Percentiles rank a stretch among this genome's conserved stretches.
Evolutionary conservation across 768 basidiomycete species (phyloP).

Genomic region (Tricholoma furcatifolium): DNA sequence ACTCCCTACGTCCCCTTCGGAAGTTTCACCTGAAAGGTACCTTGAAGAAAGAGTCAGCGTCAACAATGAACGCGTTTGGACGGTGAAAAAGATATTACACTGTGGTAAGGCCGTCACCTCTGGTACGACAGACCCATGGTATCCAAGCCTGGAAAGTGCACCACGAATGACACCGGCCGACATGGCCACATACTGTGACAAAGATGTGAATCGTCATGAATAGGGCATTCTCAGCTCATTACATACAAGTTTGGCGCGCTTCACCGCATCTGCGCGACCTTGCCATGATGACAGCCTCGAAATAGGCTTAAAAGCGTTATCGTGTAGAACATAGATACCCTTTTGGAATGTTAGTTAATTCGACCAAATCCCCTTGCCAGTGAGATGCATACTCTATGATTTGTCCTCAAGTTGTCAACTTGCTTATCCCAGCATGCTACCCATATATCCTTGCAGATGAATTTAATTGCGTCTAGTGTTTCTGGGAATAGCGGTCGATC

Average conservation of each 20-base stretch:
- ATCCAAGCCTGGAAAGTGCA: slow-evolving; percentile 75
- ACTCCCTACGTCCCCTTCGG: slow-evolving; percentile 51
- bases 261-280: slow-evolving; percentile 71
- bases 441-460: slow-evolving; percentile 97
- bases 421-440: slow-evolving; percentile 90
- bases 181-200: slow-evolving; percentile 71
- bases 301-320: slow-evolving; percentile 87
- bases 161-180: slow-evolving; percentile 85
- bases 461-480: slow-evolving; percentile 89
- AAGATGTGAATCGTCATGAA: background rate
- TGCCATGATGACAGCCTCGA: slow-evolving; percentile 78
- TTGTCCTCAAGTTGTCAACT: slow-evolving; percentile 92
- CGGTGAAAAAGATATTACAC: slow-evolving; percentile 47
- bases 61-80: background rate
- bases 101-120: slow-evolving; percentile 84
- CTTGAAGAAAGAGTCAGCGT: slow-evolving; percentile 31
- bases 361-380: background rate
- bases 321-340: slow-evolving; percentile 94
- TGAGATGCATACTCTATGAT: slow-evolving; percentile 69
- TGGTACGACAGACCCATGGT: slow-evolving; percentile 69
- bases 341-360: slow-evolving; percentile 24
- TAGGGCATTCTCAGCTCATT: background rate
- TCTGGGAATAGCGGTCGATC: slow-evolving; percentile 75
- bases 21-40: slow-evolving; percentile 82
- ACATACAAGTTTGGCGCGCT: slow-evolving; percentile 68